Conservation (phyloP, 108 stramenopile species). For the Cyclotella atomus region DNA sequence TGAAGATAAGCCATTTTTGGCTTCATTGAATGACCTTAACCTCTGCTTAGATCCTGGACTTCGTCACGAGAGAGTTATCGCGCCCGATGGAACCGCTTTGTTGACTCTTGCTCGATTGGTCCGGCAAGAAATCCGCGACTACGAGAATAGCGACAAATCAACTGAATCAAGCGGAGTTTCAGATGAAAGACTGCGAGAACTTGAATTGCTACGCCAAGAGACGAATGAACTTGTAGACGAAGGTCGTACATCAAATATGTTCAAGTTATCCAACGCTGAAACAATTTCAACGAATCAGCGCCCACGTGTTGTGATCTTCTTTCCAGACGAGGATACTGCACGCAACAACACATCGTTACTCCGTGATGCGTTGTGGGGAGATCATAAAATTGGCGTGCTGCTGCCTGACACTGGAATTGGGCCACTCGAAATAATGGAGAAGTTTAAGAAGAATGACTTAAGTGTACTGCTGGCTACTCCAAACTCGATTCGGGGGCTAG, state of each 20-base stretch:
- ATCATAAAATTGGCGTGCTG: constrained; percentile 75
- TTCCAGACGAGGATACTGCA: constrained; percentile 79
- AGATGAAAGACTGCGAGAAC: constrained; percentile 3
- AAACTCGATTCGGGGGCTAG: constrained; percentile 82
- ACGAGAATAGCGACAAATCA: constrained; percentile 39
- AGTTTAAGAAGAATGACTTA: constrained; percentile 71
- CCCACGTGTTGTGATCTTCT: constrained; percentile 84
- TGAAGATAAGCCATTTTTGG: constrained; percentile 14
- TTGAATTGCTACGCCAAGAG: constrained; percentile 26
- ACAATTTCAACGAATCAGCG: constrained; percentile 38
- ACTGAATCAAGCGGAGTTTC: constrained; percentile 15
- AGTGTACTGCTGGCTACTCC: constrained; percentile 83
- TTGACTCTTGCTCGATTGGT: constrained; percentile 68
- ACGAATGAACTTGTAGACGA: constrained; percentile 34
- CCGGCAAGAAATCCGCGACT: constrained; percentile 73
- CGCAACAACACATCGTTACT: constrained; percentile 58
- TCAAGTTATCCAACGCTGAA: constrained; percentile 22
- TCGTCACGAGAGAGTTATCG: constrained; percentile 68
- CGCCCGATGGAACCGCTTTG: constrained; percentile 53
- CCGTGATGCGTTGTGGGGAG: constrained; percentile 85
- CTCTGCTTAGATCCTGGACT: constrained; percentile 81
- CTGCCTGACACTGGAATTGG: constrained; percentile 75
- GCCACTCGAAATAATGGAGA: constrained; percentile 76
- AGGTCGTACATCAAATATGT: constrained; percentile 11
- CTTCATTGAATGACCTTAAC: constrained; percentile 75